Evolutionary conservation across 495 filamentous ascomycete genomes (phyloP).

Genomic region (Lasiosphaeria miniovina): DNA sequence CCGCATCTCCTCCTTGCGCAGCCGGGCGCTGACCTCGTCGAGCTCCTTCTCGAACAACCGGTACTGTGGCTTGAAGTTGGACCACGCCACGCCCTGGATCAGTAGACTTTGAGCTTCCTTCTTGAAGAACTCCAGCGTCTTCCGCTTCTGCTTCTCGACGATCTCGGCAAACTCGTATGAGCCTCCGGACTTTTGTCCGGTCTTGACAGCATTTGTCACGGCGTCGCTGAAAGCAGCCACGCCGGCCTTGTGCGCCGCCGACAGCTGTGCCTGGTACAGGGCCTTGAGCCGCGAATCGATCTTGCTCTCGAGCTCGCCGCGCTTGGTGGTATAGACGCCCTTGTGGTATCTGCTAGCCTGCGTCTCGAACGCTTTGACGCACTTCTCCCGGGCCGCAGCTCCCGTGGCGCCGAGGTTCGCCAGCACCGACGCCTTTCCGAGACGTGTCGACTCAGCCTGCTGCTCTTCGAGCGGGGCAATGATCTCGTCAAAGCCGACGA

Average conservation of each 20-base stretch:
- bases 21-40: slow-evolving; percentile 73
- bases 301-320: slow-evolving; percentile 77
- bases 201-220: slow-evolving; percentile 71
- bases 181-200: slow-evolving; percentile 83
- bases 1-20: slow-evolving; percentile 93
- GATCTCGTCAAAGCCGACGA: slow-evolving; percentile 76
- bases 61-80: slow-evolving; percentile 59
- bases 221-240: slow-evolving; percentile 83
- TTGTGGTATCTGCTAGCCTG: slow-evolving; percentile 95
- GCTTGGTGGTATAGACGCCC: slow-evolving; percentile 83
- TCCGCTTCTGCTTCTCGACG: slow-evolving; percentile 75
- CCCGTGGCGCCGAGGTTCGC: slow-evolving; percentile 75
- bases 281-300: slow-evolving; percentile 82
- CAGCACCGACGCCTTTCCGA: slow-evolving; percentile 69
- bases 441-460: slow-evolving; percentile 67
- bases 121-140: slow-evolving; percentile 71
- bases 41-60: slow-evolving; percentile 70
- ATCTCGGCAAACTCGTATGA: slow-evolving; percentile 94
- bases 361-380: slow-evolving; percentile 77
- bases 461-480: slow-evolving; percentile 84
- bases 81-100: slow-evolving; percentile 79
- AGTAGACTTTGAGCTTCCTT: slow-evolving; percentile 68
- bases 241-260: slow-evolving; percentile 84
- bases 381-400: slow-evolving; percentile 65
- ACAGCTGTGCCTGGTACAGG: slow-evolving; percentile 82